A percentile compares a stretch with the other conserved stretches of the same genome.
These are phyloP conservation scores for Allium cepa DNA, from an alignment of 106 monocot genomes.

Conservation along the genomic window DNA sequence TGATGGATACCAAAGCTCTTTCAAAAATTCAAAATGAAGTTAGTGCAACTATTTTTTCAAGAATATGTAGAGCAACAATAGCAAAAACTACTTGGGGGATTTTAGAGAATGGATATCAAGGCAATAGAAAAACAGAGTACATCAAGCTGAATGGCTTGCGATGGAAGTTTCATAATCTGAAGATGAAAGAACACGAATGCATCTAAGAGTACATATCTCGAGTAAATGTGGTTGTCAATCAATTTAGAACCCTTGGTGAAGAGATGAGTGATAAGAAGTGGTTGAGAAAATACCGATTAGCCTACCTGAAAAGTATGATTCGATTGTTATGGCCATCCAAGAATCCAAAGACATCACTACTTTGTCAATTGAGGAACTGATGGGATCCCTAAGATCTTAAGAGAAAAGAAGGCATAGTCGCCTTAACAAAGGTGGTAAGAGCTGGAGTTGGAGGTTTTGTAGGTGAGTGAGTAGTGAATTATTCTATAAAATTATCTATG, in stretches of 20 bases:
- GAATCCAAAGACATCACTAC: not conserved
- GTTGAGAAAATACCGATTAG: not conserved
- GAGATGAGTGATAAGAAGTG: not conserved
- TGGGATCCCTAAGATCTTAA: not conserved
- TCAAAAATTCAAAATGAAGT: not conserved
- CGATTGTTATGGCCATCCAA: not conserved
- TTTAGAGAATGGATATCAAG: not conserved
- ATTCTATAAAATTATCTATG: too few relatives aligned
- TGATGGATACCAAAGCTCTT: not conserved
- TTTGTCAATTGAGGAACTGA: slow-evolving; percentile 1
- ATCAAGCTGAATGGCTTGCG: not conserved
- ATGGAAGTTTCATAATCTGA: not conserved
- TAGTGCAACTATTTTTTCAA: not conserved
- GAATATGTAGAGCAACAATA: not conserved
- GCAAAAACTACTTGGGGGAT: not conserved
- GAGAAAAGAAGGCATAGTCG: not conserved
- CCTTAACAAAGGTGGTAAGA: not conserved
- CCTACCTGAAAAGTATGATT: slow-evolving; percentile 2
- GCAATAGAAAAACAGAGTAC: not conserved
- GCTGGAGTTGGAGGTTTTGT: too few relatives aligned
- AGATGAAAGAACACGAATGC: slow-evolving; percentile 6
- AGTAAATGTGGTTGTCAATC: not conserved
- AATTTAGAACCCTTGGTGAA: not conserved
- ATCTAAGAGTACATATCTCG: not conserved
- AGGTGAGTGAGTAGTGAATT: too few relatives aligned